Evolutionary conservation across 164 flowering plant species (phyloP), one percentile per base, ranked within the genome.

Genomic region (Berberis thunbergii): DNA sequence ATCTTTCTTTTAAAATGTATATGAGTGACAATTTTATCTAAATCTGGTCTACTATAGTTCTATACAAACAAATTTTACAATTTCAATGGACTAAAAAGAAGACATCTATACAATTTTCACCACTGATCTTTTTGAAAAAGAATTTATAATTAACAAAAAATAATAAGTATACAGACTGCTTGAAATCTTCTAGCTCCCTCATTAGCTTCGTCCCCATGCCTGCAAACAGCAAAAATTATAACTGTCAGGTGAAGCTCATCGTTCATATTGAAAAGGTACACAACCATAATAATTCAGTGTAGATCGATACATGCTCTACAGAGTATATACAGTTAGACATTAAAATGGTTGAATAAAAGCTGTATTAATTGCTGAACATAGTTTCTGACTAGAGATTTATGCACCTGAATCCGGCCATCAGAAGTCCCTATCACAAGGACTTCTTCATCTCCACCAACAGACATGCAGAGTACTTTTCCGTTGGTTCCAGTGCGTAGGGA

Each of bases 351-450:
- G 52, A 49, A 49, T 49, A 11, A 49, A 49, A 11, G 11, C 6
- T 49, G 11, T 11, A 6, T 11, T 6, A 6, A 52, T 52, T 52
- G 10, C 10, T 26, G n/a, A 48, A 5, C 9, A 5, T 48, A 48
- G 50, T 5, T 48, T 48, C 5, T 48, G 7, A 5, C 50, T 48
- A 53, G n/a, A n/a, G 6, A 48, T 26, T 44, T 2, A 59, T 10
- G 60, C 73, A 86, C 96, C 92, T 83, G 90, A 72, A 86, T 83
- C 60, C 59, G 68, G 41, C 96, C 96, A 68, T 80, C 85, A 3
- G 88, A 82, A 45, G 92, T 89, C 63, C 96, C 96, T 46, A 73
- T 60, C 13, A 86, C 85, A 62, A 89, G 69, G 65, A 78, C 48
- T 62, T 86, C 86, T 73, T 82, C 88, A 54, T 73, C 79, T 1